Evolutionary conservation across 768 basidiomycete species (phyloP).

Genomic region (Suillus plorans): DNA sequence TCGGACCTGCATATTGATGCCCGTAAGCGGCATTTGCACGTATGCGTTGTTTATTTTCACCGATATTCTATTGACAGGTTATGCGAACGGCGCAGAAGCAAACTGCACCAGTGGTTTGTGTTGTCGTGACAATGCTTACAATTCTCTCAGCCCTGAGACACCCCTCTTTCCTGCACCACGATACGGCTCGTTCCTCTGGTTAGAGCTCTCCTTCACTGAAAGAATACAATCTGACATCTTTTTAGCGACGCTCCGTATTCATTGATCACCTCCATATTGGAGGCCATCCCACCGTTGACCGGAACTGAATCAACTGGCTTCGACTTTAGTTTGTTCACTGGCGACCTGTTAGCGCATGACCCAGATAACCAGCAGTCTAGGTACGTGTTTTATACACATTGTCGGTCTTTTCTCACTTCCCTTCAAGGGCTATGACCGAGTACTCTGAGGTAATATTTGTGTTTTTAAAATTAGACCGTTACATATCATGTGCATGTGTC

Average conservation of each 20-base stretch:
- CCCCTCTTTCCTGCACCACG: conserved; percentile 62
- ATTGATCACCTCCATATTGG: conserved; percentile 56
- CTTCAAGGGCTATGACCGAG: conserved; percentile 50
- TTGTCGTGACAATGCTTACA: conserved; percentile 58
- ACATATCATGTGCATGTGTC: background rate
- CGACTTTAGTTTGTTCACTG: conserved; percentile 66
- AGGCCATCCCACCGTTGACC: conserved; percentile 67
- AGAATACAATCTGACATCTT: conserved; percentile 11
- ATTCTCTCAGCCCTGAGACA: conserved; percentile 47
- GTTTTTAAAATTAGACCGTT: conserved; percentile 8
- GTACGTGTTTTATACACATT: conserved; percentile 31
- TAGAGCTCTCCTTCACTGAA: background rate
- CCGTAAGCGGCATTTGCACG: conserved; percentile 37
- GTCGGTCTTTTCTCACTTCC: conserved; percentile 3
- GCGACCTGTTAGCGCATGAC: conserved; percentile 76
- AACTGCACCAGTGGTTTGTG: conserved; percentile 70
- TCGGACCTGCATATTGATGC: conserved; percentile 79
- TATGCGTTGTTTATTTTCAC: background rate
- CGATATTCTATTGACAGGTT: conserved; percentile 43
- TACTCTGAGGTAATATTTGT: conserved; percentile 57
- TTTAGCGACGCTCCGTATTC: conserved; percentile 63
- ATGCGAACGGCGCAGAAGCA: conserved; percentile 66
- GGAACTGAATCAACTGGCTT: conserved; percentile 62
- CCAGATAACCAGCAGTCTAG: conserved; percentile 60
- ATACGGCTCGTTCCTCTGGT: conserved; percentile 67